phyloP scores from a whole-genome alignment of 306 rosid species.

The Datisca glomerata region DNA sequence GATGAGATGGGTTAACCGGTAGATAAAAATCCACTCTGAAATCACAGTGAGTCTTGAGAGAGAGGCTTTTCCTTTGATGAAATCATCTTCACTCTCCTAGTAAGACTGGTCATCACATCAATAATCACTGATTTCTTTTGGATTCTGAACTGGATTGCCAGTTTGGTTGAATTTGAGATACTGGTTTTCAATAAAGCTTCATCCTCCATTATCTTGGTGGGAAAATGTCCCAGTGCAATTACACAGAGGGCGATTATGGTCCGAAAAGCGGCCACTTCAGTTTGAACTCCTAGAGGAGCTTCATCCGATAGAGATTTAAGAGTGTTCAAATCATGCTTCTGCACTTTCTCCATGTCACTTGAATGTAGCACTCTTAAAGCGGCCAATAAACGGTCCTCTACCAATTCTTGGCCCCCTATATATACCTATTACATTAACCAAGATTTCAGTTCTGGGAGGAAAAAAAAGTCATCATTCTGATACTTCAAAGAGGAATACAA shows the following conservation, averaged over 20 bases:
- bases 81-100: slow-evolving; percentile 69
- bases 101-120: slow-evolving; percentile 62
- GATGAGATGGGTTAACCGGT: too few relatives aligned
- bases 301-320: slow-evolving; percentile 59
- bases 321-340: slow-evolving; percentile 38
- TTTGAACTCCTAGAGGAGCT: slow-evolving; percentile 80
- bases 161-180: slow-evolving; percentile 44
- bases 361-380: slow-evolving; percentile 67
- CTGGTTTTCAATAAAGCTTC: slow-evolving; percentile 49
- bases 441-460: too few relatives aligned
- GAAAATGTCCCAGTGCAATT: slow-evolving; percentile 84
- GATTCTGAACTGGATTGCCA: slow-evolving; percentile 75
- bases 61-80: slow-evolving; percentile 34
- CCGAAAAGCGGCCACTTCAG: slow-evolving; percentile 57
- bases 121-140: slow-evolving; percentile 63
- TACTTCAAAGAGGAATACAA: too few relatives aligned
- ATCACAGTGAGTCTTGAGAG: slow-evolving; percentile 22
- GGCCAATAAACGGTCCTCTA: slow-evolving; percentile 84
- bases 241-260: slow-evolving; percentile 63
- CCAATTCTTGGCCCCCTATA: slow-evolving; percentile 61
- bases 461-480: too few relatives aligned
- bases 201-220: slow-evolving; percentile 85
- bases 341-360: slow-evolving; percentile 30
- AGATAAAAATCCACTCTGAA: not conserved
- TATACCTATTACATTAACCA: slow-evolving; percentile 38